Conservation (phyloP, 23 red algal genomes). For the Chondrus crispus region DNA sequence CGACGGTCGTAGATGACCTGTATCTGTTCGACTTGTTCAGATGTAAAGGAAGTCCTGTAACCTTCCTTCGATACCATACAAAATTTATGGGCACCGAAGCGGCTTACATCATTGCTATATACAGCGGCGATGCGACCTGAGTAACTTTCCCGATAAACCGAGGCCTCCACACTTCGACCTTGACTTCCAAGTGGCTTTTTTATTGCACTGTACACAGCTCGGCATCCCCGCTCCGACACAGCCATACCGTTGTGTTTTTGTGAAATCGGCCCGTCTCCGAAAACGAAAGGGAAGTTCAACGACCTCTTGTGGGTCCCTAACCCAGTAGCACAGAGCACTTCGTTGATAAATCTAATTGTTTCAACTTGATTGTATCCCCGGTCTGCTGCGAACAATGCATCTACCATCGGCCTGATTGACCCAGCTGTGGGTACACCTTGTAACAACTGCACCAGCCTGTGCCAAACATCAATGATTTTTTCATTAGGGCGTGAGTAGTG, state of each 20-base stretch:
- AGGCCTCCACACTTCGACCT: background rate
- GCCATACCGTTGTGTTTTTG: slow-evolving; percentile 1
- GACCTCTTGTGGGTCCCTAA: background rate
- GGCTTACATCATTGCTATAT: background rate
- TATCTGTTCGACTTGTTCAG: background rate
- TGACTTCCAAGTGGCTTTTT: background rate
- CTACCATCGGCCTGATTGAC: background rate
- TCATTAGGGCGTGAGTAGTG: background rate
- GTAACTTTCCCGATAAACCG: background rate
- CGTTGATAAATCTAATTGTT: background rate
- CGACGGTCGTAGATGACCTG: background rate
- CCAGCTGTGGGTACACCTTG: background rate
- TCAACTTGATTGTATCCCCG: background rate
- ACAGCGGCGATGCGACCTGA: background rate
- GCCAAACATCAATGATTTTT: background rate
- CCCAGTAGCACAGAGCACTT: background rate
- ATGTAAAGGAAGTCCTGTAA: background rate
- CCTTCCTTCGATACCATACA: background rate
- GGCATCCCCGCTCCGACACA: background rate
- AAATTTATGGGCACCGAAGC: background rate
- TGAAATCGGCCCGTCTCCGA: background rate
- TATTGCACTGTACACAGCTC: background rate
- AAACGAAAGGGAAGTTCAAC: background rate
- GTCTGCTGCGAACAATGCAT: slow-evolving; percentile 4
- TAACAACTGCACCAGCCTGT: background rate